These are phyloP conservation scores for Pestalotiopsis sp. DNA, from an alignment of 2,329 filamentous ascomycete species.

Conservation along the genomic window DNA sequence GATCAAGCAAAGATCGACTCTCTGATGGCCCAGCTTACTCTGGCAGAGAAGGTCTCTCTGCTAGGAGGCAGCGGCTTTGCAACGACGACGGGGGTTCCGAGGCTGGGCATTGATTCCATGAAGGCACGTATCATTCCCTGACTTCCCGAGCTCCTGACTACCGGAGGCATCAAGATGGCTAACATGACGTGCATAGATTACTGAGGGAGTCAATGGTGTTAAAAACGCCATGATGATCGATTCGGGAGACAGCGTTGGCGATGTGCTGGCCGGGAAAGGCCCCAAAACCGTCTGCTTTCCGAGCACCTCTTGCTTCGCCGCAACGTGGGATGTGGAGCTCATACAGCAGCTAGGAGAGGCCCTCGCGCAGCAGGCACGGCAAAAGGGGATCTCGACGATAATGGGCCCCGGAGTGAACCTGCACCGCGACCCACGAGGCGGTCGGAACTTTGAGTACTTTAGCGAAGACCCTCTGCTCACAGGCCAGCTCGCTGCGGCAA, in stretches of 20 bases:
- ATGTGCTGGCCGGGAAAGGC: slow-evolving; percentile 12
- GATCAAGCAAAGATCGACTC: not conserved
- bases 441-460: slow-evolving; percentile 45
- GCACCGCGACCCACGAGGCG: slow-evolving; percentile 43
- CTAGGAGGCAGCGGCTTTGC: slow-evolving; percentile 19
- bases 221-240: slow-evolving; percentile 10
- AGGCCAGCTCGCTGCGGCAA: slow-evolving; percentile 40
- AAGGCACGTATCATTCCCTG: not conserved
- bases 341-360: slow-evolving; percentile 16
- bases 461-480: slow-evolving; percentile 45
- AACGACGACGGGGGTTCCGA: slow-evolving; percentile 16
- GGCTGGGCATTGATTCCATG: slow-evolving; percentile 15
- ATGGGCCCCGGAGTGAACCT: slow-evolving; percentile 62
- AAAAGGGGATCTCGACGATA: slow-evolving; percentile 70
- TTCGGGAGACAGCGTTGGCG: not conserved
- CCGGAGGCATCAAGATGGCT: not conserved
- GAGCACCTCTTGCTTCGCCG: slow-evolving; percentile 18
- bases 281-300: slow-evolving; percentile 20
- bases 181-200: slow-evolving; percentile 10
- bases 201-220: slow-evolving; percentile 20
- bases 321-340: slow-evolving; percentile 20
- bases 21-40: slow-evolving; percentile 61
- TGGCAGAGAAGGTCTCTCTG: slow-evolving; percentile 57
- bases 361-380: slow-evolving; percentile 20
- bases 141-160: not conserved